Percentiles rank a stretch among this genome's conserved stretches.
phyloP scores from a whole-genome alignment of 1,284 basidiomycete genomes.

The Vanrija pseudolonga region DNA sequence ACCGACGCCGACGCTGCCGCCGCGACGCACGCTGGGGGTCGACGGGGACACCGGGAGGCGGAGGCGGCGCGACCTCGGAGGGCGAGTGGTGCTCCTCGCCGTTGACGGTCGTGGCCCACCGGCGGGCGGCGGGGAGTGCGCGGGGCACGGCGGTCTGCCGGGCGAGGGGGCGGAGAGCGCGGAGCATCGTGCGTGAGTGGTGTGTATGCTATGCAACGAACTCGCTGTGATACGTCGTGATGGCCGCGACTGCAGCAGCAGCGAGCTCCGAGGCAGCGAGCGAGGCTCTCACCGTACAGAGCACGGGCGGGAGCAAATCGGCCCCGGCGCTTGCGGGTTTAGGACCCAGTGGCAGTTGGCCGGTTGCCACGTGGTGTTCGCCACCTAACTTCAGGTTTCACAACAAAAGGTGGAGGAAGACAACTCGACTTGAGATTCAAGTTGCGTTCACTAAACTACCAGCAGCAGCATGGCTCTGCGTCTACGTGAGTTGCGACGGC shows the following conservation, averaged over 20 bases:
- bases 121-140: constrained; percentile 3
- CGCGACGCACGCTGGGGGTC: constrained; percentile 45
- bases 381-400: neutral
- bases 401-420: neutral
- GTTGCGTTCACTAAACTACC: neutral
- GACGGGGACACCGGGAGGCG: constrained; percentile 38
- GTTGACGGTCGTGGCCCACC: constrained; percentile 3
- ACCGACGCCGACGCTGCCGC: neutral
- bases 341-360: neutral
- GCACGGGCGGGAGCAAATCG: neutral
- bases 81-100: constrained; percentile 14
- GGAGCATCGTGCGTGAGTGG: constrained; percentile 26
- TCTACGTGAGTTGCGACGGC: constrained; percentile 11
- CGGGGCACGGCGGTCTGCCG: constrained; percentile 7
- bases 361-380: neutral
- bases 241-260: no score
- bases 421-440: neutral
- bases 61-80: constrained; percentile 13
- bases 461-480: constrained; percentile 20
- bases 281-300: neutral
- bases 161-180: constrained; percentile 19
- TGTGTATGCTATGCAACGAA: neutral
- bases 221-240: constrained; percentile 4
- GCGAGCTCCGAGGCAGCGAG: no score
- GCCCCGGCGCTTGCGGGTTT: neutral